Base-by-base conservation (phyloP, 2,329 filamentous ascomycete species). In the Metarhizium sp. region DNA sequence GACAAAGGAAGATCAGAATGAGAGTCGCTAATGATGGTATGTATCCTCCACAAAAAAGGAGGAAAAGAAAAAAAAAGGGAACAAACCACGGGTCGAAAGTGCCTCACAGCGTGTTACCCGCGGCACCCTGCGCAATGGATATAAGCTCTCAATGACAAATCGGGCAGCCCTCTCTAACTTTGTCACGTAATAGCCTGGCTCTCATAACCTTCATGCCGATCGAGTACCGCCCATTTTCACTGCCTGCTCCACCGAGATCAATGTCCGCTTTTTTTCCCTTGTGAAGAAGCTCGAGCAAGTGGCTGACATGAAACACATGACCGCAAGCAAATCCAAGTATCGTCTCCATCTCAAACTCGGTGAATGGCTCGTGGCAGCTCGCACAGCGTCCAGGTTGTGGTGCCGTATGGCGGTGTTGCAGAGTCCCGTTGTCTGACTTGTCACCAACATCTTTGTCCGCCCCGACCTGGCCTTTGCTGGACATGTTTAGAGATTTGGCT, bases 121-220 rank as follows among this genome's bases (percentile, higher is more conserved):
- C 13, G 20, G n/a, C 42, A 48, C 6, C 18, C n/a, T 40, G 5
- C 32, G 4, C 25, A 29, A 7, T 18, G 18, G 13, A 36, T 6
- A 20, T 16, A 16, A 5, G 10, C 32, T 4, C 11, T 52, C 49
- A 38, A 30, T 20, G 65, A 63, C 84, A 87, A 18, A 85, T 73
- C 0, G 84, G 81, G 70, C 86, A 89, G 0, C 85, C 86, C 8
- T 77, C 79, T 49, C 77, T 73, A 40, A 92, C 78, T 58, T 82
- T 82, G 63, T 92, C 87, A 61, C 85, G 79, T 57, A 96, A 71
- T 54, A 96, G 68, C 59, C 90, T 81, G 43, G 92, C 91, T 66
- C 90, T 89, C 60, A 88, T 94, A 32, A 96, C 90, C 71, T 96
- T 96, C 34, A 86, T 83, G 0, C 90, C 88, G 6, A 97, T 84